Conservation (phyloP, 208 protist genomes). For the Blechomonas ayalai region DNA sequence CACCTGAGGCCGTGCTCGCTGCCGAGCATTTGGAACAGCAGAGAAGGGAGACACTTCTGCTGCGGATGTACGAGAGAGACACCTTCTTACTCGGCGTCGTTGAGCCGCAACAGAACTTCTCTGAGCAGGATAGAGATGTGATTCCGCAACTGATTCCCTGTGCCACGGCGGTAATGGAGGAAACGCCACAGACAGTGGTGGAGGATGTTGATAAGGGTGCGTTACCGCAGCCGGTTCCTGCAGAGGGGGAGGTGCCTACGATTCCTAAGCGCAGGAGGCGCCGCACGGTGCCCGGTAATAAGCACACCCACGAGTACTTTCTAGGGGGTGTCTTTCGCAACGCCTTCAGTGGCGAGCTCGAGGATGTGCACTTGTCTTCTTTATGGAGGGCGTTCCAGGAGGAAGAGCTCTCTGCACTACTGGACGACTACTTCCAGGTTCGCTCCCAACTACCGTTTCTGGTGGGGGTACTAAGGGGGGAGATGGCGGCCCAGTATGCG, state of each 20-base stretch:
- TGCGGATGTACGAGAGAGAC: slow-evolving; percentile 19
- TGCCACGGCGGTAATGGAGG: neutral
- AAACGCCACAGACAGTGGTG: neutral
- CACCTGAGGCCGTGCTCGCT: too few species aligned
- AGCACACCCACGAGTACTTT: slow-evolving; percentile 5
- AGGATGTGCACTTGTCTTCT: slow-evolving; percentile 58
- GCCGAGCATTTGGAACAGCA: too few species aligned
- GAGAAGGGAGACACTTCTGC: too few species aligned
- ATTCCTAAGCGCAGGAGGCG: neutral
- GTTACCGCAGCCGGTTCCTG: neutral
- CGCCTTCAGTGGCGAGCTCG: slow-evolving; percentile 26
- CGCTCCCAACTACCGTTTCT: slow-evolving; percentile 11
- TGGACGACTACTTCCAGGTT: slow-evolving; percentile 26
- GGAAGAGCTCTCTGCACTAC: slow-evolving; percentile 15
- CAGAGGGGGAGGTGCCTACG: neutral
- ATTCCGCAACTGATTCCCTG: neutral
- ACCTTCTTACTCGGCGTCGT: slow-evolving; percentile 13
- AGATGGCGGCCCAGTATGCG: slow-evolving; percentile 41
- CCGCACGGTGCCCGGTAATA: neutral
- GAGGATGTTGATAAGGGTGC: slow-evolving; percentile 2
- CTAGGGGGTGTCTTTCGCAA: slow-evolving; percentile 8
- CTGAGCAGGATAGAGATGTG: neutral
- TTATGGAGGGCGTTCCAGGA: slow-evolving; percentile 60
- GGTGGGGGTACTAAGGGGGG: slow-evolving; percentile 21
- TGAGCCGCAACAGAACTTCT: too few species aligned